Evolutionary conservation across 257 asterid genomes (phyloP).

Genomic region (Misopates orontium): DNA sequence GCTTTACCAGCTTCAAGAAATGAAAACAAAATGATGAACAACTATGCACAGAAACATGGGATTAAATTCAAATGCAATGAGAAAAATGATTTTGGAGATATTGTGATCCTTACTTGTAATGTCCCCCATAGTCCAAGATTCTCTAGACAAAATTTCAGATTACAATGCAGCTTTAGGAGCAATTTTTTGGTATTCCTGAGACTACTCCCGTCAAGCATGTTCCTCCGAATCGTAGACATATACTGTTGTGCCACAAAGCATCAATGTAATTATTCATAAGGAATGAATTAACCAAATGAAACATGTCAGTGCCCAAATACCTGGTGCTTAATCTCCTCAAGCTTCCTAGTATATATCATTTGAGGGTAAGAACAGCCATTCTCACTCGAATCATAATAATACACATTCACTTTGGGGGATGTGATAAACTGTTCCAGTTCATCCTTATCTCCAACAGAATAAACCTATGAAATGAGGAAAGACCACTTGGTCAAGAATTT

Average conservation of each 20-base stretch:
- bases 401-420: conserved; percentile 70
- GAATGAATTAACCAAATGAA: conserved; percentile 27
- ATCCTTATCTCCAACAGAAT: conserved; percentile 70
- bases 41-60: not conserved
- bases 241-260: conserved; percentile 50
- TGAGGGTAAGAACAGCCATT: conserved; percentile 37
- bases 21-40: conserved; percentile 2
- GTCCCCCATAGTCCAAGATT: conserved; percentile 93
- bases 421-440: conserved; percentile 70
- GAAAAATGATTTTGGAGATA: conserved; percentile 11
- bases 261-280: conserved; percentile 24
- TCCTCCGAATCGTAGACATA: conserved; percentile 45
- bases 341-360: conserved; percentile 44
- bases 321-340: conserved; percentile 78
- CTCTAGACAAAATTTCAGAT: conserved; percentile 70
- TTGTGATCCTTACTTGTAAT: conserved; percentile 59
- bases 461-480: conserved; percentile 51
- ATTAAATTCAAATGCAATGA: conserved; percentile 13
- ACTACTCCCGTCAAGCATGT: conserved; percentile 48
- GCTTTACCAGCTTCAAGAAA: not conserved
- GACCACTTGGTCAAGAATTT: conserved; percentile 24
- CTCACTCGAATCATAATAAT: conserved; percentile 52
- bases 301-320: conserved; percentile 41
- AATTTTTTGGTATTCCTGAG: conserved; percentile 54
- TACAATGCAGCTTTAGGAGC: conserved; percentile 67